Base-by-base conservation (phyloP, 305 asterid species). In the Ajuga reptans region DNA sequence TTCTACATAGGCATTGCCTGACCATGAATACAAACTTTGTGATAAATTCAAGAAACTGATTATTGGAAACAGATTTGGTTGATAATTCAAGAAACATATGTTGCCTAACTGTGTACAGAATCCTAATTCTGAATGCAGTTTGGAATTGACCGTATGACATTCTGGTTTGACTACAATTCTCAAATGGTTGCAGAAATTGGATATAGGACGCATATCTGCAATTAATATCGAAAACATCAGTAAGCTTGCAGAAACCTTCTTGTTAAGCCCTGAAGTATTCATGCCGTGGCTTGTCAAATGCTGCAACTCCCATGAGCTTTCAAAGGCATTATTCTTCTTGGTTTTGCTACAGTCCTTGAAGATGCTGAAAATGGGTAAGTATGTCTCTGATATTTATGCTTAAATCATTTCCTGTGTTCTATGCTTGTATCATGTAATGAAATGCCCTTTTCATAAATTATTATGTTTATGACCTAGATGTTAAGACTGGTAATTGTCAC, bases 231-330 rank as follows among this genome's bases (percentile, higher is more conserved):
- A 79, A 66, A 93, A 84, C 79, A 79, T 93, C 77, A 67, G 73
- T 29, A 83, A 69, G 82, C 72, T 93, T 64, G 91, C 91, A 0
- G 80, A 83, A 79, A 34, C 80, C 34, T 84, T 90, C 70, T 68
- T 76, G 33, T 50, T 34, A 67, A 79, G 70, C 55, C 84, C 82
- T 46, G 85, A 77, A 57, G 90, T 80, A 42, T 75, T 81, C 76
- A 72, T 89, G 71, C 84, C 84, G 39, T 89, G 97, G 97, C 86
- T 93, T 69, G 80, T 78, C 54, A 80, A 83, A 53, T 89, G 96
- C 86, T 84, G 87, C 85, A 82, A 75, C 65, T 66, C 82, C 55
- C 76, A 76, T 55, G 87, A 86, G 74, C 69, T 75, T 51, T 91
- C 99, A 18, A 89, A 81, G 87, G 74, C 88, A 47, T 71, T 91